These are phyloP conservation scores for Aphanocladium album DNA, from an alignment of 2,329 filamentous ascomycete genomes.

Conservation along the genomic window DNA sequence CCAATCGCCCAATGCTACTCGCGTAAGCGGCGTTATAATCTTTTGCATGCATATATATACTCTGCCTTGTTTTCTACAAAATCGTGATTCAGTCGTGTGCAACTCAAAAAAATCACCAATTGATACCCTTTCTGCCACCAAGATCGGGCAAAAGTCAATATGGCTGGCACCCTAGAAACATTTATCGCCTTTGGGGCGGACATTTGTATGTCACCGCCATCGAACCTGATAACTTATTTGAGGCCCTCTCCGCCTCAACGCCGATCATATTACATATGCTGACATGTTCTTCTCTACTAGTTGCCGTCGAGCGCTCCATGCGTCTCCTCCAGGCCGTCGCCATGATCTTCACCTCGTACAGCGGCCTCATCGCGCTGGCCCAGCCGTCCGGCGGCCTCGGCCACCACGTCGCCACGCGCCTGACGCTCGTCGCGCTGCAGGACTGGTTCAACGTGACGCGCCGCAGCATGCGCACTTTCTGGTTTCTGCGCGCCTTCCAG, in stretches of 20 bases:
- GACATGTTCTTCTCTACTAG: conserved; percentile 26
- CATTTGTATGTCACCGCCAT: conserved; percentile 32
- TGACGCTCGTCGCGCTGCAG: conserved; percentile 32
- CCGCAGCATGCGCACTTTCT: conserved; percentile 63
- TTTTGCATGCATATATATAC: not conserved
- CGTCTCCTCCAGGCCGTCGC: conserved; percentile 51
- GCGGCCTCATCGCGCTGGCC: conserved; percentile 34
- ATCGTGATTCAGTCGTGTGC: too few relatives aligned
- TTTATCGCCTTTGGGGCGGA: conserved; percentile 44
- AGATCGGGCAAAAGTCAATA: not conserved
- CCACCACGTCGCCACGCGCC: conserved; percentile 24
- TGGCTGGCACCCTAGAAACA: conserved; percentile 26
- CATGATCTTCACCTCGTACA: conserved; percentile 43
- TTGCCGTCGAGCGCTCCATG: conserved; percentile 56
- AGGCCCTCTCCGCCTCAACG: not conserved
- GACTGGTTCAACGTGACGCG: conserved; percentile 44
- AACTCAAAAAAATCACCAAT: not conserved
- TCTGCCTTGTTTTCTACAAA: not conserved
- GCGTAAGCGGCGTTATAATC: not conserved
- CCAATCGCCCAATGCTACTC: not conserved
- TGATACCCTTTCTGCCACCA: not conserved
- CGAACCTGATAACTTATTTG: not conserved
- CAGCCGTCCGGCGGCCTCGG: conserved; percentile 19
- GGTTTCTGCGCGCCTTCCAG: conserved; percentile 58
- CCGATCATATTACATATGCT: not conserved